Evolutionary conservation across 371 early-diverging fungal genomes (phyloP).

Genomic region (Mortierella sp.): DNA sequence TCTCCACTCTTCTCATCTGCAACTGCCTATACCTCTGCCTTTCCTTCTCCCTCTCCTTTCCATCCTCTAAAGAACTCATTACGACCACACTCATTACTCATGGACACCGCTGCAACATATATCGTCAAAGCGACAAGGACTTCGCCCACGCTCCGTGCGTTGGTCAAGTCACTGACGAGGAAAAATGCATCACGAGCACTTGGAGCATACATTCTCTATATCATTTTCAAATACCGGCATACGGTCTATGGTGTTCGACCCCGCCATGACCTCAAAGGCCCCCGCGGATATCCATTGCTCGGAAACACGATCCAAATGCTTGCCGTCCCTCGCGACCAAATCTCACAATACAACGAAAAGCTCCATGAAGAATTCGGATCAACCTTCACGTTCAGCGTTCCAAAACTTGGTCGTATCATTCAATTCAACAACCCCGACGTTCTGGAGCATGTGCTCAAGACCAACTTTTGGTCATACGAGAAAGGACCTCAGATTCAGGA

Average conservation of each 20-base stretch:
- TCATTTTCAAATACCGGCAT: slow-evolving; percentile 38
- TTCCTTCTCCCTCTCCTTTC: no score
- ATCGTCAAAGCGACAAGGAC: slow-evolving; percentile 13
- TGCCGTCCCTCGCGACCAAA: slow-evolving; percentile 15
- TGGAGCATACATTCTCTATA: slow-evolving; percentile 28
- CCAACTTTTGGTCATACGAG: slow-evolving; percentile 66
- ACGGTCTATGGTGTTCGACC: slow-evolving; percentile 30
- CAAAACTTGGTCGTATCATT: slow-evolving; percentile 30
- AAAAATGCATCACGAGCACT: slow-evolving; percentile 25
- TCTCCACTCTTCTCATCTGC: no score
- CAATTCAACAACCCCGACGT: slow-evolving; percentile 33
- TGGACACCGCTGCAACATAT: slow-evolving; percentile 21
- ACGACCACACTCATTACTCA: no score
- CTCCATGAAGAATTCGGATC: slow-evolving; percentile 27
- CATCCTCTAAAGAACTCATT: no score
- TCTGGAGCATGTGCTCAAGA: slow-evolving; percentile 51
- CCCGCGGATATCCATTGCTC: slow-evolving; percentile 31
- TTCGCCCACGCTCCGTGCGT: slow-evolving; percentile 17
- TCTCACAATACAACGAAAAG: slow-evolving; percentile 18
- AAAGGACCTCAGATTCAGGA: slow-evolving; percentile 61
- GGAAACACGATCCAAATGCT: slow-evolving; percentile 34
- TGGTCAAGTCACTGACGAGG: slow-evolving; percentile 27
- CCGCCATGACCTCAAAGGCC: slow-evolving; percentile 33
- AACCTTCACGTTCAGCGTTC: slow-evolving; percentile 23
- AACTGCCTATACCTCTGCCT: no score